A percentile compares a stretch with the other conserved stretches of the same genome.
Conservation (phyloP, 768 basidiomycete species). For the Leccinellum luteum region DNA sequence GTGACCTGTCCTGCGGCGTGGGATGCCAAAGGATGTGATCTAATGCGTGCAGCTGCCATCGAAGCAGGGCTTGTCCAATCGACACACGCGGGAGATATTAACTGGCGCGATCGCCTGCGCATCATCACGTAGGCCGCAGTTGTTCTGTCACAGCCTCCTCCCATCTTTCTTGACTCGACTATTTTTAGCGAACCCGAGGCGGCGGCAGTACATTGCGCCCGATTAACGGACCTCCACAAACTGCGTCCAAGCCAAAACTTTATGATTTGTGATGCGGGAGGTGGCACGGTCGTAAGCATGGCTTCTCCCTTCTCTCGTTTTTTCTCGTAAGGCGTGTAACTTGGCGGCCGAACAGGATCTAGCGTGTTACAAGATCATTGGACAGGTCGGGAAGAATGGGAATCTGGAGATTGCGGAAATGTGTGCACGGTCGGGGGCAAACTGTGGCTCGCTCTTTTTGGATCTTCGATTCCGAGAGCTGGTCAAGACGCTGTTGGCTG, state of each 20-base stretch:
- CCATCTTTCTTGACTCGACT: constrained; percentile 1
- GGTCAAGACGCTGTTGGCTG: constrained; percentile 70
- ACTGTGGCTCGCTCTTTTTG: constrained; percentile 84
- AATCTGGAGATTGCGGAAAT: constrained; percentile 91
- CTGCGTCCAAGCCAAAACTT: constrained; percentile 81
- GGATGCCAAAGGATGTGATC: constrained; percentile 81
- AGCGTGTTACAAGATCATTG: constrained; percentile 76
- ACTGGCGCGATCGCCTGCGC: constrained; percentile 77
- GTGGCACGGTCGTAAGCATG: constrained; percentile 64
- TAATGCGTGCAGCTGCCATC: constrained; percentile 86
- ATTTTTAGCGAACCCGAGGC: constrained; percentile 65
- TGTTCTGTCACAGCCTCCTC: not conserved
- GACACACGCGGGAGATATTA: constrained; percentile 61
- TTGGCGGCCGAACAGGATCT: constrained; percentile 28
- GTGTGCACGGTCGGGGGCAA: constrained; percentile 82
- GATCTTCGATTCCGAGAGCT: constrained; percentile 85
- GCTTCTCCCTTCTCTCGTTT: constrained; percentile 5
- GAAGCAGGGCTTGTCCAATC: constrained; percentile 76
- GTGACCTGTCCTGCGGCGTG: constrained; percentile 88
- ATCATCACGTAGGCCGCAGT: constrained; percentile 63
- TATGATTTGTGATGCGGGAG: constrained; percentile 90
- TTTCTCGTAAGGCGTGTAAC: constrained; percentile 1
- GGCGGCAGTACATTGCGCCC: constrained; percentile 87
- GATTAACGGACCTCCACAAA: constrained; percentile 76
- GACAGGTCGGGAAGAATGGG: constrained; percentile 69